Evolutionary conservation across 2,329 filamentous ascomycete genomes (phyloP).

Genomic region (Dothidotthia symphoricarpi): DNA sequence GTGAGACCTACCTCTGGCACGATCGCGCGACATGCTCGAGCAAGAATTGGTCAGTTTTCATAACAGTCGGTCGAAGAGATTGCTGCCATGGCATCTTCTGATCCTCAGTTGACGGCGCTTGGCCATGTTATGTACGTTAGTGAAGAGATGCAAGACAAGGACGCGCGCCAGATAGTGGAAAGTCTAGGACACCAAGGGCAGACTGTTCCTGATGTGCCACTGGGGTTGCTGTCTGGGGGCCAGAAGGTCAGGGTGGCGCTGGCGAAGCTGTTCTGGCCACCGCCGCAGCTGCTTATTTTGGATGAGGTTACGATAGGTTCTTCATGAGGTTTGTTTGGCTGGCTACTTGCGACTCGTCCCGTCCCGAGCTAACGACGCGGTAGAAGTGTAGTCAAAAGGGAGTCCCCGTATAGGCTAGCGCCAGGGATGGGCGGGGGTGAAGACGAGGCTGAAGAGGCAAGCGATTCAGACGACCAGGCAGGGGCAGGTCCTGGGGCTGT

Average conservation of each 20-base stretch:
- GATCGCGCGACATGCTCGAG: constrained; percentile 64
- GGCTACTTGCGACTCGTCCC: not conserved
- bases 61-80: constrained; percentile 75
- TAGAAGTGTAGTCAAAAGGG: constrained; percentile 67
- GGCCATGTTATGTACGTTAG: constrained; percentile 59
- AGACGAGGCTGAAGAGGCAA: constrained; percentile 44
- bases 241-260: constrained; percentile 67
- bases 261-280: constrained; percentile 65
- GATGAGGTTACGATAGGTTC: constrained; percentile 81
- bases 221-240: constrained; percentile 73
- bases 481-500: constrained; percentile 45
- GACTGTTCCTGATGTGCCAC: constrained; percentile 69
- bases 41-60: constrained; percentile 73
- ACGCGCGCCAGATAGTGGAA: constrained; percentile 64
- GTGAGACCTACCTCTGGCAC: constrained; percentile 60
- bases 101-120: constrained; percentile 62
- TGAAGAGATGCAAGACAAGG: constrained; percentile 61
- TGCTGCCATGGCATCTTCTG: constrained; percentile 54
- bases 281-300: constrained; percentile 70
- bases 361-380: constrained; percentile 6
- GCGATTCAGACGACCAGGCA: constrained; percentile 50
- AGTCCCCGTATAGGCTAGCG: constrained; percentile 41
- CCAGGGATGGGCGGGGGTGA: constrained; percentile 41
- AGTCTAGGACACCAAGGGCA: constrained; percentile 69
- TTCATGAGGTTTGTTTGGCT: constrained; percentile 59